A percentile compares a stretch with the other conserved stretches of the same genome.
phyloP scores from a whole-genome alignment of 202 grass and related monocot species.

The Miscanthus sacchariflorus region DNA sequence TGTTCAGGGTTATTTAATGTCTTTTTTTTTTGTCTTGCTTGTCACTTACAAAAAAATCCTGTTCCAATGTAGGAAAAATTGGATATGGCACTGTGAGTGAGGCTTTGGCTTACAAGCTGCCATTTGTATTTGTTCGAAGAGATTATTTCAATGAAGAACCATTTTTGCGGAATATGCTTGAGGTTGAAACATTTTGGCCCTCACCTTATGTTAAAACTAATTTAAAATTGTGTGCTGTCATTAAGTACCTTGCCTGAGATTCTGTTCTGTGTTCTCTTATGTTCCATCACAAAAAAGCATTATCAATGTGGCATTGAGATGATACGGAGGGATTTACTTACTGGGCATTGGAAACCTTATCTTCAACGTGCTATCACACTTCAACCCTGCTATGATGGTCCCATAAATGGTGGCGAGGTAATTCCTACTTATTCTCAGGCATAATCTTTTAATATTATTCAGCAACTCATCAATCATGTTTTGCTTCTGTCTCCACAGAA shows the following conservation, averaged over 20 bases:
- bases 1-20: constrained; percentile 30
- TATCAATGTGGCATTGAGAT: constrained; percentile 98
- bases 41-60: constrained; percentile 27
- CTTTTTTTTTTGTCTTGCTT: constrained; percentile 19
- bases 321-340: constrained; percentile 97
- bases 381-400: constrained; percentile 80
- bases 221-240: constrained; percentile 5
- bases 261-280: constrained; percentile 22
- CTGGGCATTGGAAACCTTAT: constrained; percentile 97
- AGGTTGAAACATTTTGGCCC: constrained; percentile 68
- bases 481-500: constrained; percentile 2
- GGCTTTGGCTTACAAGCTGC: constrained; percentile 96
- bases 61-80: constrained; percentile 79
- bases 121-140: constrained; percentile 96
- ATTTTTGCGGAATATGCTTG: constrained; percentile 98
- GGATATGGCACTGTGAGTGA: constrained; percentile 97
- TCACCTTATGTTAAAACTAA: constrained; percentile 26
- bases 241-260: constrained; percentile 42
- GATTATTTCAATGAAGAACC: constrained; percentile 99
- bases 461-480: constrained; percentile 20
- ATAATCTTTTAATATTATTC: constrained; percentile 33
- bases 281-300: constrained; percentile 63
- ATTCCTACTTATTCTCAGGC: constrained; percentile 20
- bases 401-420: constrained; percentile 92
- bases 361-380: constrained; percentile 85